Base-by-base conservation (phyloP, 1,284 basidiomycete genomes). In the Phellinidium pouzarii region DNA sequence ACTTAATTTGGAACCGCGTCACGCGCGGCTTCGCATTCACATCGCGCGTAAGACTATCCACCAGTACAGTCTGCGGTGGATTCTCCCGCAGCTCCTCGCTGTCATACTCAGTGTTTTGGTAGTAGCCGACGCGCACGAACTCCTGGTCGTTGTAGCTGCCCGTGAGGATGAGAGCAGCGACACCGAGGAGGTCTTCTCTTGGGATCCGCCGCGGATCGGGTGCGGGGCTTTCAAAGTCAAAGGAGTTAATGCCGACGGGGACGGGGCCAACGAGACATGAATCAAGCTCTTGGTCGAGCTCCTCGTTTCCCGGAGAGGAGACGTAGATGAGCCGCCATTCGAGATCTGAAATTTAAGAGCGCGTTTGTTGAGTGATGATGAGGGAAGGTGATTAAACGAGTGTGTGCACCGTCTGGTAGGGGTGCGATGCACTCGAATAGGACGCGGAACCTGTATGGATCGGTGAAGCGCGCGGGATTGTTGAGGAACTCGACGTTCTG, bases 61-160 rank as follows among this genome's bases (percentile, higher is more conserved):
- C 90, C 60, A 79, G 70, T 49, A 92, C 88, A 48, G 76, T 75
- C 31, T 71, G 62, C 8, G 88, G 89, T 12, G 85, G 85, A 14
- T 73, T 78, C 62, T 82, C 78, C 65, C 82, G 87, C 80, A 93
- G 83, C 70, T 91, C 91, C 58, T 94, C 90, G 59, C 88, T 88
- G 67, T 97, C 94, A 67, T 98, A 98, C 66, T 97, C 94, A 45
- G 94, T 98, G 67, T 98, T 96, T 69, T 99, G 96, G 68, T 99
- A 99, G 71, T 99, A 99, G 4, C 96, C 95, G 19, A 99, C 94
- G 38, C 95, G 83, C 36, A 99, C 95, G 68, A 99, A 99, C 68
- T 99, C 95, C 64, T 96, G 93, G 50, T 95, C 94, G 29, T 82
- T 82, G 69, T 95, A 89, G 50, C 89, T 82, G 48, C 89, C 87